Evolutionary conservation across 2,329 filamentous ascomycete species (phyloP).

Genomic region (Colletotrichum sp.): DNA sequence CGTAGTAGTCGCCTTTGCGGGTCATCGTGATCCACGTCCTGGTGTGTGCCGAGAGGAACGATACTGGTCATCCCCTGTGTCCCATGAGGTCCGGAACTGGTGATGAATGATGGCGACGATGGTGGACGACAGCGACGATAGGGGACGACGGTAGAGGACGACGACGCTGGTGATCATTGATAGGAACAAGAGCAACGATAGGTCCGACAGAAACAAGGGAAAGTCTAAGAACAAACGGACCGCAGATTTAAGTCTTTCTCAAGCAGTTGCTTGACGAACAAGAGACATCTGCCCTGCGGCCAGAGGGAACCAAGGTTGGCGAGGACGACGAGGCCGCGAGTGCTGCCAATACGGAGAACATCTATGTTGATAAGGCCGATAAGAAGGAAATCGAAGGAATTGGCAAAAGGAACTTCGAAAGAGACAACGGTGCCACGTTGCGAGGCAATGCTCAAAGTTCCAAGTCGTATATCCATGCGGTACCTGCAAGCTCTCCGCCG

Average conservation of each 20-base stretch:
- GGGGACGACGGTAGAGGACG: too few species aligned
- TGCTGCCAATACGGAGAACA: too few species aligned
- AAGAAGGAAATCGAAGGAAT: too few species aligned
- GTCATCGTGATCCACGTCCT: rapidly evolving
- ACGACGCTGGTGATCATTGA: background rate
- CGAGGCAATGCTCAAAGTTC: too few species aligned
- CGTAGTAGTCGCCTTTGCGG: background rate
- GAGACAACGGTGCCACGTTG: too few species aligned
- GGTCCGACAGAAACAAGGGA: rapidly evolving
- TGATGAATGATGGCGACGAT: background rate
- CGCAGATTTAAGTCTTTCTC: background rate
- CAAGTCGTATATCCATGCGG: too few species aligned
- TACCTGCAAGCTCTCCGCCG: too few species aligned
- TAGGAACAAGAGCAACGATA: background rate
- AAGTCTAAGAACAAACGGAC: background rate
- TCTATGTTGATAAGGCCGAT: too few species aligned
- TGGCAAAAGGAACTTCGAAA: too few species aligned
- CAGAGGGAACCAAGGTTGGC: background rate
- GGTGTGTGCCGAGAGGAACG: background rate
- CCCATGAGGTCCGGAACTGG: background rate
- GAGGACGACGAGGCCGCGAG: too few species aligned
- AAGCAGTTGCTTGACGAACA: background rate
- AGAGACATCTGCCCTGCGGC: background rate
- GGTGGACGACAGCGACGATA: too few species aligned
- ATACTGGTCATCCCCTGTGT: background rate